Conservation (phyloP, 306 rosid genomes). For the Acacia confusa region DNA sequence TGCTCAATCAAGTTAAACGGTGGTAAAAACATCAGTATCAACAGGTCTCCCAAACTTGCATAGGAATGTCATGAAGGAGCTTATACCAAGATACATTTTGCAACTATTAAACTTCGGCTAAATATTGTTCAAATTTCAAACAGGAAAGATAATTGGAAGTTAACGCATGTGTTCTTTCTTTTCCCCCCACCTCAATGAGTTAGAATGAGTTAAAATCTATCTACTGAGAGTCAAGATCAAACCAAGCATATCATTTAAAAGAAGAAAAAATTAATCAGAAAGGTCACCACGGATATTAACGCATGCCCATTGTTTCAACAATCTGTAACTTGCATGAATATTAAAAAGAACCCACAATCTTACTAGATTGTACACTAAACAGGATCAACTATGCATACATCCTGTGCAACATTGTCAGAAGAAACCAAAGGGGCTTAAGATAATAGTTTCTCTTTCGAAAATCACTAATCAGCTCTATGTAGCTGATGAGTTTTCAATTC, state of each 20-base stretch:
- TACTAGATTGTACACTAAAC: background rate
- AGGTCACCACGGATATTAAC: background rate
- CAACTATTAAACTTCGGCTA: background rate
- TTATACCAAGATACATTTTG: constrained; percentile 15
- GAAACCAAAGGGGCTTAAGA: background rate
- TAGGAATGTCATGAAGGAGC: constrained; percentile 10
- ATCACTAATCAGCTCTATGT: constrained; percentile 1
- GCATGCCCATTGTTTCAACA: too few species aligned
- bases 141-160: background rate
- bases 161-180: background rate
- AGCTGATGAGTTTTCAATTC: constrained; percentile 17
- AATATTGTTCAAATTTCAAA: constrained; percentile 8
- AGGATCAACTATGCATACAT: background rate
- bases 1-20: constrained; percentile 3
- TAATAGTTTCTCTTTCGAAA: background rate
- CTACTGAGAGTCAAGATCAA: background rate
- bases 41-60: constrained; percentile 8
- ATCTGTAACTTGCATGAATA: constrained; percentile 40
- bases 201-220: background rate
- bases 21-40: background rate
- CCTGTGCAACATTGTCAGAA: background rate
- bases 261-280: background rate
- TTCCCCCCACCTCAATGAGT: background rate
- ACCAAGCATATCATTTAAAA: background rate
- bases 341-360: constrained; percentile 17